Evolutionary conservation across 2,329 filamentous ascomycete genomes (phyloP).

Genomic region (Cyanodermella asteris): DNA sequence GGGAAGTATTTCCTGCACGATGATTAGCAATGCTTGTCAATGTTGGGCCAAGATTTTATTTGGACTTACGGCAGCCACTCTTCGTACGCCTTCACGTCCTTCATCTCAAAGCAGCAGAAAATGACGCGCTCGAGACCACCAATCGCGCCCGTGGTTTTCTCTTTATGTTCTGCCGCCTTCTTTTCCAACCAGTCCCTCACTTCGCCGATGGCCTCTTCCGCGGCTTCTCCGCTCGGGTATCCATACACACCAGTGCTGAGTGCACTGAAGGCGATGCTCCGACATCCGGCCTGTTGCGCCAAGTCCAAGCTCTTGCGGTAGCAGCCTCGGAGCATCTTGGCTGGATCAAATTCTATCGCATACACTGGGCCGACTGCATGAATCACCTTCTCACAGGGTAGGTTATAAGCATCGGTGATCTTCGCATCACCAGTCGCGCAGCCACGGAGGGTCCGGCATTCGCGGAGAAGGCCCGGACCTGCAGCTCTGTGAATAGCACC

Average conservation of each 20-base stretch:
- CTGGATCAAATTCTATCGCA: constrained; percentile 16
- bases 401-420: constrained; percentile 54
- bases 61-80: constrained; percentile 46
- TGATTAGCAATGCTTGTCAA: constrained; percentile 1
- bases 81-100: constrained; percentile 57
- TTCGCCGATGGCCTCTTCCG: constrained; percentile 44
- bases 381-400: constrained; percentile 62
- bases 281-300: constrained; percentile 44
- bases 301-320: constrained; percentile 52
- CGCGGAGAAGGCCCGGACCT: constrained; percentile 42
- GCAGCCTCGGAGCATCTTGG: constrained; percentile 32
- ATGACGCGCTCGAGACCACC: constrained; percentile 47
- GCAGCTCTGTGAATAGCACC: constrained; percentile 73
- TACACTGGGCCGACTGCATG: constrained; percentile 83
- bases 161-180: constrained; percentile 15
- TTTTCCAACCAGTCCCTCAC: constrained; percentile 30
- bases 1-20: constrained; percentile 26
- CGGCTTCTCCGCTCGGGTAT: constrained; percentile 56
- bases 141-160: too few relatives aligned
- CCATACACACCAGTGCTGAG: constrained; percentile 82
- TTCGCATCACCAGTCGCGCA: constrained; percentile 63
- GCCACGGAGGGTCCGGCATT: constrained; percentile 50
- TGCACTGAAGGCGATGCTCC: constrained; percentile 59
- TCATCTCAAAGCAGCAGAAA: constrained; percentile 64
- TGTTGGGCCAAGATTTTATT: background rate